phyloP scores from a whole-genome alignment of 495 filamentous ascomycete species.

The Neurospora terricola region DNA sequence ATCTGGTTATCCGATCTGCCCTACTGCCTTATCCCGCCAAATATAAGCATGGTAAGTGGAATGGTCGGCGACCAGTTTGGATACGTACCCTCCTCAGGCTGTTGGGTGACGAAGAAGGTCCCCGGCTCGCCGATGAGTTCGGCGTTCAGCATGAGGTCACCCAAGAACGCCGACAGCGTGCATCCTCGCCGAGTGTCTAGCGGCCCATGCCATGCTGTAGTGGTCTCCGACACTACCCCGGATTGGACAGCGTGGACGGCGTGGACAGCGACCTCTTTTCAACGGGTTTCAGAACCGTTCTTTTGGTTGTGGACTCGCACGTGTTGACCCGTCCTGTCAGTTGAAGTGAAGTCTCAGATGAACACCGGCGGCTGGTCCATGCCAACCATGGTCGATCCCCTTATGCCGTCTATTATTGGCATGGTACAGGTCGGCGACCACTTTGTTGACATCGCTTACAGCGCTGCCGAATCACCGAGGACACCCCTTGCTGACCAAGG shows the following conservation, averaged over 20 bases:
- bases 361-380: not conserved
- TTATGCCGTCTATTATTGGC: not conserved
- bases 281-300: not conserved
- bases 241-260: not conserved
- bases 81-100: not conserved
- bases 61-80: not conserved
- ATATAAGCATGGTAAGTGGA: not conserved
- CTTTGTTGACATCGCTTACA: not conserved
- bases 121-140: not conserved
- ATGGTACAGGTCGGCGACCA: not conserved
- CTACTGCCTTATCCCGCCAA: not conserved
- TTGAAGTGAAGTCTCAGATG: not conserved
- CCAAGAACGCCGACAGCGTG: not conserved
- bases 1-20: not conserved
- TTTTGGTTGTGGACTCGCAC: not conserved
- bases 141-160: not conserved
- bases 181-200: not conserved
- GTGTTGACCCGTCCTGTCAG: not conserved
- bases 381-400: not conserved
- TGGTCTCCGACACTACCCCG: not conserved
- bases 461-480: not conserved
- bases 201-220: not conserved
- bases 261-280: not conserved
- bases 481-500: not conserved
- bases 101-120: not conserved